These are phyloP conservation scores for Trypanosoma conorhini DNA, from an alignment of 208 protist species.

Conservation along the genomic window DNA sequence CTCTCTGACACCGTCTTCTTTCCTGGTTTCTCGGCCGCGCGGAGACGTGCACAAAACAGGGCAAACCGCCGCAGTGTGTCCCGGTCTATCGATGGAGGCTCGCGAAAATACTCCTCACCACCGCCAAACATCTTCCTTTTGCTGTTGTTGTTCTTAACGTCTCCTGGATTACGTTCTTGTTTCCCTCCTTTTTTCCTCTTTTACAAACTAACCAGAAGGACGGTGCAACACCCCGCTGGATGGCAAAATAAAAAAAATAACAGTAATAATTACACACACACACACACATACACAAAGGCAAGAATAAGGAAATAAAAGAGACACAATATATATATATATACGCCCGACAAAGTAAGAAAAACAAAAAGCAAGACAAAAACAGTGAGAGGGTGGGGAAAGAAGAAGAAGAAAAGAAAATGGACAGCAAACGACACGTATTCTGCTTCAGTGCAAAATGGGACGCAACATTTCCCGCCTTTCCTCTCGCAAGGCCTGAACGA, in stretches of 20 bases:
- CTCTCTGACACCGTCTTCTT: slow-evolving; percentile 68
- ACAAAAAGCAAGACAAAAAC: neutral
- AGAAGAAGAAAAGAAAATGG: neutral
- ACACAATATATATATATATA: no score
- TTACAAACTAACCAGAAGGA: neutral
- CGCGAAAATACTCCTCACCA: slow-evolving; percentile 90
- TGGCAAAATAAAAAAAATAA: slow-evolving; percentile 11
- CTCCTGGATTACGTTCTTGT: neutral
- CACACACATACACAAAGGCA: slow-evolving; percentile 7
- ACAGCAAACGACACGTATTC: neutral
- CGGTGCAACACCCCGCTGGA: slow-evolving; percentile 15
- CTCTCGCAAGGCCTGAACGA: slow-evolving; percentile 30
- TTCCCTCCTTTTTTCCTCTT: neutral
- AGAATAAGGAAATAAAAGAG: slow-evolving; percentile 9
- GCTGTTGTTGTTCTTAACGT: slow-evolving; percentile 5
- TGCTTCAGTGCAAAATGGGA: neutral
- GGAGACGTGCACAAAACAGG: slow-evolving; percentile 73
- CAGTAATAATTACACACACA: neutral
- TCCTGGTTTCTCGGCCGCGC: slow-evolving; percentile 69
- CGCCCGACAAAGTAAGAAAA: no score
- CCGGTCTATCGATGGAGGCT: slow-evolving; percentile 73
- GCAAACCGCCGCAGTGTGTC: slow-evolving; percentile 80
- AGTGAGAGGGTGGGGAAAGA: no score
- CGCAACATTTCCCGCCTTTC: slow-evolving; percentile 36
- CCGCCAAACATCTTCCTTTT: slow-evolving; percentile 79